Conservation (phyloP, 352 stramenopile species). For the Phytopythium montanum region DNA sequence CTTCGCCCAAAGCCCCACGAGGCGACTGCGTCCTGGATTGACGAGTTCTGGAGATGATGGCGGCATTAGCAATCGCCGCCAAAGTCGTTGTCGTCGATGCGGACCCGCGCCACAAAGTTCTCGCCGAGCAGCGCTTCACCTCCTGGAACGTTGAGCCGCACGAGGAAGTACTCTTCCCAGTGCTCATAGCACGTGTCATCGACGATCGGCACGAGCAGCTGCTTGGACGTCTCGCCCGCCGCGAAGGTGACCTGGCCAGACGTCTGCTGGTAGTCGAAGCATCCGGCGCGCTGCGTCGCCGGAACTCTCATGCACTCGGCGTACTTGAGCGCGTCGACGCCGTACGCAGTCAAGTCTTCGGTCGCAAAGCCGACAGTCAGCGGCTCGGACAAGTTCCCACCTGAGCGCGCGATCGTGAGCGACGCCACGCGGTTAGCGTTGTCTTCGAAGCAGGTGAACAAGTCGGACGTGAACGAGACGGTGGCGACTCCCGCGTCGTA, state of each 20-base stretch:
- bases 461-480: slow-evolving; percentile 49
- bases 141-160: slow-evolving; percentile 91
- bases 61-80: slow-evolving; percentile 24
- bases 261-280: slow-evolving; percentile 71
- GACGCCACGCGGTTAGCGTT: slow-evolving; percentile 54
- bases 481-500: slow-evolving; percentile 57
- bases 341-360: slow-evolving; percentile 61
- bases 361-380: slow-evolving; percentile 74
- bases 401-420: slow-evolving; percentile 46
- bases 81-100: slow-evolving; percentile 94
- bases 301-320: slow-evolving; percentile 49
- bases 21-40: slow-evolving; percentile 41
- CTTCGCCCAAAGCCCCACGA: slow-evolving; percentile 75
- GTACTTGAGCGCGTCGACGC: slow-evolving; percentile 57
- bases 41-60: slow-evolving; percentile 28
- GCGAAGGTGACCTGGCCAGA: slow-evolving; percentile 90
- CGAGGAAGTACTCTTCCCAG: slow-evolving; percentile 87
- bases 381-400: slow-evolving; percentile 37
- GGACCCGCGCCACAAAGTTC: slow-evolving; percentile 81
- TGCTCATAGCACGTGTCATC: slow-evolving; percentile 92
- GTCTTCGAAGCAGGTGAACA: slow-evolving; percentile 65
- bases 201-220: slow-evolving; percentile 90
- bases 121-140: slow-evolving; percentile 88
- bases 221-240: slow-evolving; percentile 74
- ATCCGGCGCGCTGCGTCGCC: slow-evolving; percentile 53